These are phyloP conservation scores for Nicotiana knightiana DNA, from an alignment of 257 asterid species.

Conservation along the genomic window DNA sequence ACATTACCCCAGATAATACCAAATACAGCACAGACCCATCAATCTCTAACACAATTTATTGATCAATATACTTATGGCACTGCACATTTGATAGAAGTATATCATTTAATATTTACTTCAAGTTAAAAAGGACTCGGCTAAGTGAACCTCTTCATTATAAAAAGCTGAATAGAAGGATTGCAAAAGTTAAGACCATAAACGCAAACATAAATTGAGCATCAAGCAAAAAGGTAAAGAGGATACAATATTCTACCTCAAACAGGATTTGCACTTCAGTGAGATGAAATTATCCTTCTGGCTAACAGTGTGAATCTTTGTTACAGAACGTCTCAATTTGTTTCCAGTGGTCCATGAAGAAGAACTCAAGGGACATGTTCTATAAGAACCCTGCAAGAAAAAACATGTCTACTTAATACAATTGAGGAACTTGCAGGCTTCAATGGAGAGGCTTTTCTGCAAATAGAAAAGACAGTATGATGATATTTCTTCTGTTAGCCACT, in stretches of 20 bases:
- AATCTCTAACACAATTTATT: background rate
- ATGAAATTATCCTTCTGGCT: slow-evolving; percentile 6
- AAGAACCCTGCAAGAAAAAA: slow-evolving; percentile 22
- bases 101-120: background rate
- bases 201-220: background rate
- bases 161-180: background rate
- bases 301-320: background rate
- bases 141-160: background rate
- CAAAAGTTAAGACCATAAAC: background rate
- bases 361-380: slow-evolving; percentile 9
- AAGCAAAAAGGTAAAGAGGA: background rate
- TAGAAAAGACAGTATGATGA: too few species aligned
- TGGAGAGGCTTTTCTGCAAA: background rate
- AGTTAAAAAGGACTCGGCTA: background rate
- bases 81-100: background rate
- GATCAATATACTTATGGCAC: background rate
- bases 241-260: slow-evolving; percentile 14
- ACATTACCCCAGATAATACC: background rate
- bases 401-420: background rate
- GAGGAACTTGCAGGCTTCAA: background rate
- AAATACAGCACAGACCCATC: background rate
- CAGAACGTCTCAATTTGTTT: slow-evolving; percentile 15
- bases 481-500: background rate
- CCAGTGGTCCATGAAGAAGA: slow-evolving; percentile 20
- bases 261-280: slow-evolving; percentile 24